Evolutionary conservation across 1,284 basidiomycete genomes (phyloP).

Genomic region (Pulveroboletus sp.): DNA sequence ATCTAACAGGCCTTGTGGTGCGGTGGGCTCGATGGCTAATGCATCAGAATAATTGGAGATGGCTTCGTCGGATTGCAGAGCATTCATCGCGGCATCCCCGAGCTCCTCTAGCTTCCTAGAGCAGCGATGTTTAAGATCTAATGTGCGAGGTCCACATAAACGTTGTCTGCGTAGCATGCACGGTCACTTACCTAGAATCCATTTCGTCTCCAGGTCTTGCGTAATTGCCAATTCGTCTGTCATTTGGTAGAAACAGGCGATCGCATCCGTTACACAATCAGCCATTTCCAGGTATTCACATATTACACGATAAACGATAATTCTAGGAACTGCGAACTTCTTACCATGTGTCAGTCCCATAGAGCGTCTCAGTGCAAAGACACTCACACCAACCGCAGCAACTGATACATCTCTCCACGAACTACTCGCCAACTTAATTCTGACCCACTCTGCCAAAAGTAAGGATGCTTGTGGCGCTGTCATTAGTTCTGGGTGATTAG

Average conservation of each 20-base stretch:
- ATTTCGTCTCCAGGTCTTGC: neutral
- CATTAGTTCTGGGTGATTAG: too few relatives aligned
- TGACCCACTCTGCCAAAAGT: neutral
- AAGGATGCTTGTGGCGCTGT: too few relatives aligned
- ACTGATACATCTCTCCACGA: neutral
- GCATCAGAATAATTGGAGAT: neutral
- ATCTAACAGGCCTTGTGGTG: neutral
- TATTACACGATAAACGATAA: neutral
- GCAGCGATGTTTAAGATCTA: neutral
- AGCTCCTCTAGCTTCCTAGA: neutral
- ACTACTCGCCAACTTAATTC: neutral
- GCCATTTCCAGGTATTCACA: neutral
- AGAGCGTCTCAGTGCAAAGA: neutral
- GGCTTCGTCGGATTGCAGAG: neutral
- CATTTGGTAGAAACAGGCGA: neutral
- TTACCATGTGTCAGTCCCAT: neutral
- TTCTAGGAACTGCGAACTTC: neutral
- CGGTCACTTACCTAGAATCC: neutral
- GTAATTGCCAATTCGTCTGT: neutral
- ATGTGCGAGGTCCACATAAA: too few relatives aligned
- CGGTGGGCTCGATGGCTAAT: neutral
- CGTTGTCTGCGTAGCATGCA: neutral
- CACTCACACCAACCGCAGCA: neutral
- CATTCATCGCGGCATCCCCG: neutral
- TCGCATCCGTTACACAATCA: neutral